Evolutionary conservation across 208 protist genomes (phyloP).

Genomic region (Acanthamoeba castellanii): DNA sequence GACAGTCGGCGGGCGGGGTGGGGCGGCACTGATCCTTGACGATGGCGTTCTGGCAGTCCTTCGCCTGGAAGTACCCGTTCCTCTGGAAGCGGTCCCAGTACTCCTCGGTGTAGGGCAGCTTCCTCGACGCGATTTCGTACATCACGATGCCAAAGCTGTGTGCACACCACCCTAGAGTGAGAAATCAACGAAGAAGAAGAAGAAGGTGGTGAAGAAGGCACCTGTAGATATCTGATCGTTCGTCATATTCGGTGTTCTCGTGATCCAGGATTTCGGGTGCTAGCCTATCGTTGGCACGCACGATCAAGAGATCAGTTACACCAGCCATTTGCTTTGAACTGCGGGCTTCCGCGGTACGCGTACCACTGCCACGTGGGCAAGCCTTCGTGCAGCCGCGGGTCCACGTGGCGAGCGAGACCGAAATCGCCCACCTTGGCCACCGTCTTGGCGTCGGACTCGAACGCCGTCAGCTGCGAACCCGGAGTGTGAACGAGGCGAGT

Average conservation of each 20-base stretch:
- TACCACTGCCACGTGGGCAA: conserved; percentile 71
- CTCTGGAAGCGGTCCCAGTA: conserved; percentile 42
- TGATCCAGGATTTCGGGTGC: conserved; percentile 65
- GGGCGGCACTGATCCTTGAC: conserved; percentile 30
- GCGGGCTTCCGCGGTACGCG: too few relatives aligned
- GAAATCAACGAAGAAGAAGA: background rate
- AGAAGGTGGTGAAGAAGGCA: background rate
- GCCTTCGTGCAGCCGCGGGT: conserved; percentile 22
- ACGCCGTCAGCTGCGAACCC: background rate
- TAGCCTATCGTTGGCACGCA: background rate
- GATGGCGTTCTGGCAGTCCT: conserved; percentile 57
- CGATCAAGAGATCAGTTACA: too few relatives aligned
- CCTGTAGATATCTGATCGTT: conserved; percentile 64
- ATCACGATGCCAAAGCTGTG: conserved; percentile 75
- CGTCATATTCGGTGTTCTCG: conserved; percentile 54
- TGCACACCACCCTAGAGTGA: background rate
- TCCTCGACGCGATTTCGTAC: conserved; percentile 18
- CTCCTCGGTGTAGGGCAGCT: conserved; percentile 48
- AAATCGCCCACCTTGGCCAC: conserved; percentile 82
- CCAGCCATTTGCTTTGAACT: too few relatives aligned
- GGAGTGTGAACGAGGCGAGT: background rate
- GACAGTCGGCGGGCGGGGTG: conserved; percentile 49
- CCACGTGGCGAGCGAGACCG: conserved; percentile 67
- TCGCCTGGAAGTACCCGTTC: conserved; percentile 58
- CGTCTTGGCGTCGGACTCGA: background rate